Evolutionary conservation across 1,284 basidiomycete species (phyloP).

Genomic region (Thecaphora thlaspeos): DNA sequence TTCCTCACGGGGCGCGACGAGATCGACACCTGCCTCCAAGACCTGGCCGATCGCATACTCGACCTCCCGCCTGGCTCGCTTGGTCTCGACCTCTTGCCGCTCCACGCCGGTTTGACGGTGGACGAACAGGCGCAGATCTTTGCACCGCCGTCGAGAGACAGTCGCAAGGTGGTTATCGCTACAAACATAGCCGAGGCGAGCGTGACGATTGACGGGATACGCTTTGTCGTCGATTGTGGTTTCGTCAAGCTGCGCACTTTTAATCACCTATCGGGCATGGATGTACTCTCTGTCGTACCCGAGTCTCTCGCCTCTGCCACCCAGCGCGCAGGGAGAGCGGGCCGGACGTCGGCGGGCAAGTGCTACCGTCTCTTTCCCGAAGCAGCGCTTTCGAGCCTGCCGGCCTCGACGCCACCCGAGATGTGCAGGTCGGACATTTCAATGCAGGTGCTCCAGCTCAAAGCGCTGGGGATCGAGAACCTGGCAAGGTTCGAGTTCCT

Average conservation of each 20-base stretch:
- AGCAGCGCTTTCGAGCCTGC: constrained; percentile 65
- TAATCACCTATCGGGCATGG: constrained; percentile 46
- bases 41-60: constrained; percentile 68
- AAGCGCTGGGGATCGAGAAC: constrained; percentile 83
- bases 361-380: constrained; percentile 89
- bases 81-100: constrained; percentile 66
- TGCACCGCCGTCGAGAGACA: constrained; percentile 69
- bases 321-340: constrained; percentile 59
- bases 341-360: constrained; percentile 70
- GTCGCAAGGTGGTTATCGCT: constrained; percentile 83
- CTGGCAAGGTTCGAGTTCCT: constrained; percentile 86
- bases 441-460: constrained; percentile 84
- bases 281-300: constrained; percentile 54
- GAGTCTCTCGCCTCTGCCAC: constrained; percentile 57
- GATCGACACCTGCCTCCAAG: constrained; percentile 75
- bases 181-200: constrained; percentile 98
- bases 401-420: constrained; percentile 76
- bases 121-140: constrained; percentile 86
- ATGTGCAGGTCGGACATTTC: constrained; percentile 84
- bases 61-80: constrained; percentile 64
- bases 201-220: constrained; percentile 92
- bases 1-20: constrained; percentile 60
- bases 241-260: constrained; percentile 76
- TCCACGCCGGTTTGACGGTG: constrained; percentile 83
- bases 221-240: constrained; percentile 91